A percentile compares a stretch with the other conserved stretches of the same genome.
Conservation (phyloP, 805 yeast species). For the Suhomyces pyralidae region DNA sequence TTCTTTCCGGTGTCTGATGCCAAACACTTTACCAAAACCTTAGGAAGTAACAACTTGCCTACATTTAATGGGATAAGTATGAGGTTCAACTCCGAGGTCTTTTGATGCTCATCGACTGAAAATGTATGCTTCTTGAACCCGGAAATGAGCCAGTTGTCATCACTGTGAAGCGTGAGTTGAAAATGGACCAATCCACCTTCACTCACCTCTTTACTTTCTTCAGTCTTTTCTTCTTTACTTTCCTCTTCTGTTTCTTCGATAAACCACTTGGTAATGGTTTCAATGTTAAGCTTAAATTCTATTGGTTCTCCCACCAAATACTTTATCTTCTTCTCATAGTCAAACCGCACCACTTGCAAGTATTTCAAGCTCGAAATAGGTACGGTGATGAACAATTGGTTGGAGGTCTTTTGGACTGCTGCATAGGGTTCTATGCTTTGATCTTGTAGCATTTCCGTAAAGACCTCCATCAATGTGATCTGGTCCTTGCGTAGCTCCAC, state of each 20-base stretch:
- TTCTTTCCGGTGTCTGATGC: slow-evolving; percentile 25
- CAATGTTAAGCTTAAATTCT: slow-evolving; percentile 39
- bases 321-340: slow-evolving; percentile 37
- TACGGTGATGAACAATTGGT: slow-evolving; percentile 50
- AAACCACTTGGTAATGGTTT: slow-evolving; percentile 47
- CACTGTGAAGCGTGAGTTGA: slow-evolving; percentile 47
- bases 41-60: slow-evolving; percentile 72
- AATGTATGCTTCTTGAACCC: slow-evolving; percentile 64
- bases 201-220: neutral
- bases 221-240: neutral
- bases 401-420: neutral
- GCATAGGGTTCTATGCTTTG: neutral
- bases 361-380: slow-evolving; percentile 59
- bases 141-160: slow-evolving; percentile 77
- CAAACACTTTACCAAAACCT: slow-evolving; percentile 40
- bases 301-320: slow-evolving; percentile 66
- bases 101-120: slow-evolving; percentile 20
- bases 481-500: slow-evolving; percentile 9
- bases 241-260: slow-evolving; percentile 9
- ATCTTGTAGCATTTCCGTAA: slow-evolving; percentile 2
- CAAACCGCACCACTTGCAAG: slow-evolving; percentile 55
- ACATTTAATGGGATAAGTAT: slow-evolving; percentile 69
- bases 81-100: slow-evolving; percentile 30
- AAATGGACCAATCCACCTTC: slow-evolving; percentile 17
- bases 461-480: slow-evolving; percentile 6